phyloP scores from a whole-genome alignment of 169 alveolate genomes.

The Plasmodium relictum region DNA sequence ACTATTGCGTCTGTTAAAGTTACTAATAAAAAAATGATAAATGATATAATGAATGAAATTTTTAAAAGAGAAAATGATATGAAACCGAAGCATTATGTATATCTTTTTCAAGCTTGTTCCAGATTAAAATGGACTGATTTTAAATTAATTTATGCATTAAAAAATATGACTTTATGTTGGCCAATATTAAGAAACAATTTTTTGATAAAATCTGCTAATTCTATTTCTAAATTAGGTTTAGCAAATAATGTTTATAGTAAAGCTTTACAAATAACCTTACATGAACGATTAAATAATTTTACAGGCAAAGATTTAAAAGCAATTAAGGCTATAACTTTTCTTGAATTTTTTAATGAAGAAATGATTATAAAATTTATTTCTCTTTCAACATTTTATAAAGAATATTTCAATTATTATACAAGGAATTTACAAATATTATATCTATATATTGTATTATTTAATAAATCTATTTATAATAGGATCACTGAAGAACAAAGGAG shows the following conservation, averaged over 20 bases:
- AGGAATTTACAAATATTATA: slow-evolving; percentile 82
- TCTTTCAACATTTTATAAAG: slow-evolving; percentile 79
- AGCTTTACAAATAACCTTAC: slow-evolving; percentile 80
- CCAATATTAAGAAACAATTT: slow-evolving; percentile 85
- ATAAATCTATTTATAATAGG: slow-evolving; percentile 18
- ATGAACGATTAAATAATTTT: slow-evolving; percentile 77
- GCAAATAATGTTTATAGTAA: slow-evolving; percentile 78
- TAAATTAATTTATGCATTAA: slow-evolving; percentile 80
- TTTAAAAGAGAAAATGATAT: slow-evolving; percentile 80
- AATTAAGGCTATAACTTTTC: slow-evolving; percentile 75
- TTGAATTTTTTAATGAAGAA: slow-evolving; percentile 83
- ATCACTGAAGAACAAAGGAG: slow-evolving; percentile 44
- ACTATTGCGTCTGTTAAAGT: slow-evolving; percentile 81
- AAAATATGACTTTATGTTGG: slow-evolving; percentile 87
- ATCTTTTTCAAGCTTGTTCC: slow-evolving; percentile 82
- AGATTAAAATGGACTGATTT: slow-evolving; percentile 82
- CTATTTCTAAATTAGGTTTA: slow-evolving; percentile 82
- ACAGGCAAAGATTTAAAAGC: slow-evolving; percentile 71
- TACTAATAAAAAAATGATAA: slow-evolving; percentile 40
- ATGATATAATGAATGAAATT: slow-evolving; percentile 73
- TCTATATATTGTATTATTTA: slow-evolving; percentile 71
- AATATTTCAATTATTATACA: slow-evolving; percentile 79
- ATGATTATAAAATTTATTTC: slow-evolving; percentile 79
- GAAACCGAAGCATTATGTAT: slow-evolving; percentile 88
- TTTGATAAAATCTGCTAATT: slow-evolving; percentile 83